Evolutionary conservation across 257 asterid genomes (phyloP), one percentile per base, ranked within the genome.

Genomic region (Orobanche coerulescens): DNA sequence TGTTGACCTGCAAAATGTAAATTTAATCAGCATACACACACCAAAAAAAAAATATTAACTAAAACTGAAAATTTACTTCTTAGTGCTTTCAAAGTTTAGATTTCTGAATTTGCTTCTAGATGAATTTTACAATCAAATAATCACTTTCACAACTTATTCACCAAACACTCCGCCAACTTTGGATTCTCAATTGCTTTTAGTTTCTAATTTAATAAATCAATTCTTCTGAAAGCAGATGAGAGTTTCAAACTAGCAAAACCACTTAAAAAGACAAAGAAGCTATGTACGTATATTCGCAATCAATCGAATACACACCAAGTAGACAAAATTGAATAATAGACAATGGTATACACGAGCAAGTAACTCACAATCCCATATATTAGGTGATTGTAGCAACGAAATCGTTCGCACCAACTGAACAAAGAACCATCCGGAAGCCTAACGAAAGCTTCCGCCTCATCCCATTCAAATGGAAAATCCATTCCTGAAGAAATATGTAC

Each of bases 391-490:
- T 84, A 89, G 78, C 95, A 84, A 59, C 71, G 81, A 47, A 73
- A 87, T 14, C 98, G 80, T 68, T 93, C 98, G 20, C 84, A 80
- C 98, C 98, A 93, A 71, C 94, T 93, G 88, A 93, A 93, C 71
- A 93, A 78, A 71, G 97, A 86, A 57, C 98, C 97, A 63, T 93
- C 97, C 8, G 98, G 95, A 62, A 88, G 90, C 78, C 78, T 75
- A 60, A 73, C 82, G 70, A 88, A 93, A 62, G 95, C 97, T 39
- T 83, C 78, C 54, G 81, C 84, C 69, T 84, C 90, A 47, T 93
- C 97, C 95, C 90, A 84, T 42, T 84, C 84, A 78, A 93, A 89
- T 18, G 73, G 89, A 75, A 93, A 84, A 68, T 88, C 95, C 82
- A 93, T 80, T 67, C 98, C 98, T 93, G 79, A 48, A 79, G 71